Evolutionary conservation across 805 yeast genomes (phyloP), one percentile per base, ranked within the genome.

Genomic region (Debaryomyces prosopidis): DNA sequence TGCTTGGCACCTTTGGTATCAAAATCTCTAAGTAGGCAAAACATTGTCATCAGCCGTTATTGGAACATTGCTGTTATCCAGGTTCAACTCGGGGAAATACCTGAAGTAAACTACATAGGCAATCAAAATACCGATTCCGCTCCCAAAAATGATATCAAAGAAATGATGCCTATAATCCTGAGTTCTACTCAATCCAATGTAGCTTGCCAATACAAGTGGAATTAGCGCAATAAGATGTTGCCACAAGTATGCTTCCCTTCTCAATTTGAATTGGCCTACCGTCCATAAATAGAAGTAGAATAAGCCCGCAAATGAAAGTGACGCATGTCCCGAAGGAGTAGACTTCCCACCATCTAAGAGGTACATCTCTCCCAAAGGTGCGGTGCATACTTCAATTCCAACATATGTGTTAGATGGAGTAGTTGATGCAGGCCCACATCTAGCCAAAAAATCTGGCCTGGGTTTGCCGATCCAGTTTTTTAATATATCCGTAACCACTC

Each of bases 321-420:
- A 65, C 5, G 73, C 65, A 49, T 69, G 74, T 28, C 74, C 76
- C 34, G 69, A 65, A 5, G 76, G 76, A 7, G 73, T 67, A 15
- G 73, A 67, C 45, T 68, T 65, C 65, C 69, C 55, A 4, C 76
- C 76, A 46, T 70, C 76, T 11, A 50, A 36, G 17, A 69, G 51
- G 14, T 52, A 48, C 47, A 51, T 46, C 14, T 49, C 45, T 4
- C 72, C 70, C 36, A 67, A 51, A 1, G 71, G 69, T 1, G 62
- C 58, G 2, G 69, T 58, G 46, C 76, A 70, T 3, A 65, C 66
- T 12, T 57, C 54, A 23, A 66, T 47, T 17, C 58, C 64, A 7
- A 68, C 71, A 34, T 59, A 59, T 20, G 12, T 43, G 36, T 60
- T 51, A 1, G 46, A 23, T 1, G 68, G 63, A 8, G 72, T 62